These are phyloP conservation scores for Jasminum sambac DNA, from an alignment of 257 asterid species.

Conservation along the genomic window DNA sequence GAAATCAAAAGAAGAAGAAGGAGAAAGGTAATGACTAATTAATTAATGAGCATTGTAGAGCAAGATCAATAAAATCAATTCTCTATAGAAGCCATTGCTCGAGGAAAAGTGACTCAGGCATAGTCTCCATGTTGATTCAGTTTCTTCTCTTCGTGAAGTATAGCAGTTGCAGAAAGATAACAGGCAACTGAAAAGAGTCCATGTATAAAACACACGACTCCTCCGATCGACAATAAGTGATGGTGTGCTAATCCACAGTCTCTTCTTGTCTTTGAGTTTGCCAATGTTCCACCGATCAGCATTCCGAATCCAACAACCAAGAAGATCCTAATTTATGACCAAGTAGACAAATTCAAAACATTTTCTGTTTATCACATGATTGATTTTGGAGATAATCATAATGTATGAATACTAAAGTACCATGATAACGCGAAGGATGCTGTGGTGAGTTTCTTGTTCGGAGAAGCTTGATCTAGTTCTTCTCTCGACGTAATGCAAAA, in stretches of 20 bases:
- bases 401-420: slow-evolving; percentile 30
- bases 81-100: neutral
- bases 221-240: slow-evolving; percentile 58
- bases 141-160: slow-evolving; percentile 41
- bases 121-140: slow-evolving; percentile 31
- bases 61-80: neutral
- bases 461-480: slow-evolving; percentile 64
- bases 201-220: slow-evolving; percentile 62
- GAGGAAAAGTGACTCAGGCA: slow-evolving; percentile 12
- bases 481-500: slow-evolving; percentile 62
- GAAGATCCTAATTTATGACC: slow-evolving; percentile 36
- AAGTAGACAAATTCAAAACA: neutral
- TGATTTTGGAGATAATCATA: neutral
- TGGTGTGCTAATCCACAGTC: slow-evolving; percentile 56
- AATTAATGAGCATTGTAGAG: neutral
- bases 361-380: too few relatives aligned
- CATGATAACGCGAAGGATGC: slow-evolving; percentile 74
- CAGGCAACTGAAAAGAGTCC: slow-evolving; percentile 59
- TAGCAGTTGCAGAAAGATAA: slow-evolving; percentile 52
- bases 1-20: neutral
- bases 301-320: slow-evolving; percentile 50
- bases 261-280: slow-evolving; percentile 49
- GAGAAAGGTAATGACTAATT: too few relatives aligned
- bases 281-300: slow-evolving; percentile 50
- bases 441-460: slow-evolving; percentile 68